Evolutionary conservation across 805 yeast species (phyloP), one percentile per base, ranked within the genome.

Genomic region (Metschnikowia matae): DNA sequence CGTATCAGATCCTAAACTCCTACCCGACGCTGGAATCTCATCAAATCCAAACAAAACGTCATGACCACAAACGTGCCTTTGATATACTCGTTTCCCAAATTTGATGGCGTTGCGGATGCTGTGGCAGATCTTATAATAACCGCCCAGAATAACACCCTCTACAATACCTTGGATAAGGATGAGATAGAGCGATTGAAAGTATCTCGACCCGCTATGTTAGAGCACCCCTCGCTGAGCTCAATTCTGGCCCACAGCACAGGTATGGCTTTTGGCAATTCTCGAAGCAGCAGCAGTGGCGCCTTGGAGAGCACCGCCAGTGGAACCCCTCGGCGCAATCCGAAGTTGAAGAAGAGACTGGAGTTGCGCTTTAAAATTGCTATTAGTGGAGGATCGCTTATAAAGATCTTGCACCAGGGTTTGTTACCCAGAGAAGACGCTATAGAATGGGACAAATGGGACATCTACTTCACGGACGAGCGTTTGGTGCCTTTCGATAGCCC

Each of bases 21-120:
- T 6, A 26, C n/a, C 29, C 29, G 11, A 26, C 29, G 29, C 29
- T 26, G 29, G 11, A 26, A 26, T 26, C 11, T 26, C 29, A 26
- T 10, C 29, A 26, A 26, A 11, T 26, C 29, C 29, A 26, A 26
- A 26, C 29, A 11, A 26, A 26, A 11, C 26, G 37, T 13, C 33
- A 89, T 89, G 96, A 89, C 96, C 2, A 88, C 96, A 3, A 87
- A 96, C 5, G 96, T 90, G 21, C 98, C 99, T 17, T 83, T 89
- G 54, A 85, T 92, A 47, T 91, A 89, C 77, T 88, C 97, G 46
- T 92, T 94, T 66, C 94, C 90, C 40, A 96, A 87, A 67, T 85
- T 89, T 62, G 75, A 83, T 29, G 94, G 88, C 15, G 97, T 92
- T 32, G 97, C 98, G 2, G 96, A 87, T 48, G 98, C 98, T 21